phyloP scores from a whole-genome alignment of 2,329 filamentous ascomycete species.

The Macrophomina pseudophaseolina region DNA sequence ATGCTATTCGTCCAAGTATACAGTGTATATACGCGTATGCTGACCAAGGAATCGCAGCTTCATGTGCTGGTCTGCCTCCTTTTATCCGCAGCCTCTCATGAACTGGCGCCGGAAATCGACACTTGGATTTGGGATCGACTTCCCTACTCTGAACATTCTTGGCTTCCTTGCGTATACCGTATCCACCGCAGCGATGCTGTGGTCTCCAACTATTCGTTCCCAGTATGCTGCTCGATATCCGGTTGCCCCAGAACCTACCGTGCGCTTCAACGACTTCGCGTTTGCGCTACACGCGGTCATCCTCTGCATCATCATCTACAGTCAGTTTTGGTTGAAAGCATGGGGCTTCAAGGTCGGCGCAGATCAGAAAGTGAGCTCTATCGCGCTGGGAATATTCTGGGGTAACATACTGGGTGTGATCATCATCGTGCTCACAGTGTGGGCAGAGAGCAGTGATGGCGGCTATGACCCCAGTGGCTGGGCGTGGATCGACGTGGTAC shows the following conservation, averaged over 20 bases:
- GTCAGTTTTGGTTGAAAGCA: constrained; percentile 72
- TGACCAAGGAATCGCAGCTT: constrained; percentile 30
- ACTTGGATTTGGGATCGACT: constrained; percentile 84
- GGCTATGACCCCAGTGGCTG: constrained; percentile 57
- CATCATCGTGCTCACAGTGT: constrained; percentile 55
- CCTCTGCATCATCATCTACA: constrained; percentile 73
- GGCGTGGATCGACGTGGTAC: constrained; percentile 69
- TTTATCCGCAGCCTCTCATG: constrained; percentile 87
- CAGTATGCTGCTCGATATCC: constrained; percentile 86
- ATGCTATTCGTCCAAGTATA: not conserved
- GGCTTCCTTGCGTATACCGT: constrained; percentile 78
- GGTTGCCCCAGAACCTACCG: constrained; percentile 75
- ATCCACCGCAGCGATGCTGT: constrained; percentile 78
- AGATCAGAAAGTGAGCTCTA: constrained; percentile 60
- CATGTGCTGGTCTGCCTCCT: constrained; percentile 68
- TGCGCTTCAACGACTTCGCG: constrained; percentile 85
- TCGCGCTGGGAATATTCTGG: constrained; percentile 71
- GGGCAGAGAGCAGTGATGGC: constrained; percentile 45
- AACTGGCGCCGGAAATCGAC: constrained; percentile 81
- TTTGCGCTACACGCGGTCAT: constrained; percentile 84
- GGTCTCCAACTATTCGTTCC: constrained; percentile 73
- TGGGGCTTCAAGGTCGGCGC: constrained; percentile 76
- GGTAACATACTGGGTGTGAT: constrained; percentile 67
- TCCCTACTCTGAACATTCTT: constrained; percentile 74
- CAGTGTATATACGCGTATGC: not conserved